Evolutionary conservation across 73 alveolate species (phyloP).

Genomic region (Urostyla sp.): DNA sequence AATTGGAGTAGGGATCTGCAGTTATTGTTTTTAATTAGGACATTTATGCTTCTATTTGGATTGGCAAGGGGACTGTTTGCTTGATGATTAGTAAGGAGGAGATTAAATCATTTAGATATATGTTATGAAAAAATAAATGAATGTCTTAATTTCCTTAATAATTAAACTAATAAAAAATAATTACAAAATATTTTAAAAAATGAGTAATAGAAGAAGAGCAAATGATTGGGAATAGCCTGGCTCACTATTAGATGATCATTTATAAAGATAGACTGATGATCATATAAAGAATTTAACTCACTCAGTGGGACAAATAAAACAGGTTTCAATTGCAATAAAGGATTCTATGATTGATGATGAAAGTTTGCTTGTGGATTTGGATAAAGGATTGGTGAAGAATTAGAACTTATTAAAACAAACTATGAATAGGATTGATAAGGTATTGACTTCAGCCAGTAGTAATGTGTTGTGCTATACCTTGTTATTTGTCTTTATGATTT

Average conservation of each 20-base stretch:
- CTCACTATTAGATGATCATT: no score
- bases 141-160: no score
- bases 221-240: no score
- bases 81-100: constrained; percentile 59
- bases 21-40: constrained; percentile 26
- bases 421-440: constrained; percentile 29
- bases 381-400: constrained; percentile 32
- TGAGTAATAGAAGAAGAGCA: no score
- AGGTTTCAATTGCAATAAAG: constrained; percentile 15
- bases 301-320: constrained; percentile 32
- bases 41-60: constrained; percentile 42
- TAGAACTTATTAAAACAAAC: constrained; percentile 10
- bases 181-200: no score
- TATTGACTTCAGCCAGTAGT: constrained; percentile 37
- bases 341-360: constrained; percentile 46
- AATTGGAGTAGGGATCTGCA: constrained; percentile 30
- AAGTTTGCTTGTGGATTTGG: constrained; percentile 22
- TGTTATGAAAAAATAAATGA: background rate
- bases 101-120: constrained; percentile 22
- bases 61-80: constrained; percentile 29
- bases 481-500: constrained; percentile 28
- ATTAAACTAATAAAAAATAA: no score
- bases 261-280: no score
- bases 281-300: no score
- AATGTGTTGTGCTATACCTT: constrained; percentile 45